Evolutionary conservation across 2,329 filamentous ascomycete species (phyloP).

Genomic region (Cercospora zeina): DNA sequence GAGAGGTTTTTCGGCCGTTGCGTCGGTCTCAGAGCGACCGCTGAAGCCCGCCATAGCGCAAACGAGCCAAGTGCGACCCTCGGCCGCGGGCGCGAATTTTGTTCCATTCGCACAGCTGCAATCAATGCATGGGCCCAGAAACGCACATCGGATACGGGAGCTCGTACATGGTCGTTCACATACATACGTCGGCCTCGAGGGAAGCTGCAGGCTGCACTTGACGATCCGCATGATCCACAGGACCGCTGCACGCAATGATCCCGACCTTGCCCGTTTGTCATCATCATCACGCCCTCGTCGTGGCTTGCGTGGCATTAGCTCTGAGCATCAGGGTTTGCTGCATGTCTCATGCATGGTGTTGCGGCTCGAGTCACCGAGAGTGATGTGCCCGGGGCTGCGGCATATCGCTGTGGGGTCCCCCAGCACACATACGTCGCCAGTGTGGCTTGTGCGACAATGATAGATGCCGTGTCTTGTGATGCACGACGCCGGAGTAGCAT

Average conservation of each 20-base stretch:
- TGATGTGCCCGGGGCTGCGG: not conserved
- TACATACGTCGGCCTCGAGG: constrained; percentile 7
- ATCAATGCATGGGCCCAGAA: not conserved
- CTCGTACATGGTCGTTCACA: not conserved
- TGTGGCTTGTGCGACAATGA: constrained; percentile 8
- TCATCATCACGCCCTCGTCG: not conserved
- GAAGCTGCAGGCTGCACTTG: constrained; percentile 14
- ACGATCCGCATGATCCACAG: constrained; percentile 19
- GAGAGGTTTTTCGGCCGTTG: not conserved
- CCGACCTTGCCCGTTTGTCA: constrained; percentile 18
- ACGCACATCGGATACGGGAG: not conserved
- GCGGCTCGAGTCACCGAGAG: constrained; percentile 6
- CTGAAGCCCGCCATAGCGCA: not conserved
- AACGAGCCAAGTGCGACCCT: not conserved
- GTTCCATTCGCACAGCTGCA: not conserved
- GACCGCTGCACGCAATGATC: constrained; percentile 25
- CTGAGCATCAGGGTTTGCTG: constrained; percentile 1
- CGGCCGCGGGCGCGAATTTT: not conserved
- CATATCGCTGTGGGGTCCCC: not conserved
- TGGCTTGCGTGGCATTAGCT: constrained; percentile 1
- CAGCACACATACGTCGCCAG: not conserved
- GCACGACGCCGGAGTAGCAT: not conserved
- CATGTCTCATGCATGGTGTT: constrained; percentile 6
- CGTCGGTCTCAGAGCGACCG: not conserved
- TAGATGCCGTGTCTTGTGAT: not conserved